Evolutionary conservation across 371 early-diverging fungal genomes (phyloP).

Genomic region (Amoeboradix gromovi): DNA sequence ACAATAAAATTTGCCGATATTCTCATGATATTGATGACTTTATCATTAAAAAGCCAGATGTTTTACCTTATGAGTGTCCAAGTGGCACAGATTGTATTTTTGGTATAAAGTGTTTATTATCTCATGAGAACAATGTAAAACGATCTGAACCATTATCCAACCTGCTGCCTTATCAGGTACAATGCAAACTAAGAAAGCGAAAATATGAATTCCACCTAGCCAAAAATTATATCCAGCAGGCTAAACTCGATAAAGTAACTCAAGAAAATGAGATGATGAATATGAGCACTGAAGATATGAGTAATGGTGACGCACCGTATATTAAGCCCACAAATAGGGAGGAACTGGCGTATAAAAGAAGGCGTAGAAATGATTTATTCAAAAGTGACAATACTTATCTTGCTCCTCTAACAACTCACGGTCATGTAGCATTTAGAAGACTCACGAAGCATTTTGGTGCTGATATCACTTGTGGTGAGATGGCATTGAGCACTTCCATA

Average conservation of each 20-base stretch:
- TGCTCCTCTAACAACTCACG: slow-evolving; percentile 89
- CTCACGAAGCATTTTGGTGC: slow-evolving; percentile 72
- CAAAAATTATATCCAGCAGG: too few relatives aligned
- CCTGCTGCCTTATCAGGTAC: background rate
- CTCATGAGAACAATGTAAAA: background rate
- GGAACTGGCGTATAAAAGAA: slow-evolving; percentile 1
- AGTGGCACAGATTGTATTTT: background rate
- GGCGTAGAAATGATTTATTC: slow-evolving; percentile 26
- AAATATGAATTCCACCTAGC: background rate
- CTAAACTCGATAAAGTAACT: background rate
- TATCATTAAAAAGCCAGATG: background rate
- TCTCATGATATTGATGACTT: background rate
- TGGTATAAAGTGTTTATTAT: background rate
- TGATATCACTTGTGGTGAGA: slow-evolving; percentile 87
- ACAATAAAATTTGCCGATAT: background rate
- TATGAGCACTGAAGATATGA: too few relatives aligned
- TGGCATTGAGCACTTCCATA: slow-evolving; percentile 29
- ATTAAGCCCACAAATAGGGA: background rate
- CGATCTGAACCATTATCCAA: background rate
- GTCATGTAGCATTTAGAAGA: slow-evolving; percentile 80
- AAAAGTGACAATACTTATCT: slow-evolving; percentile 50
- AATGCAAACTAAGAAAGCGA: background rate
- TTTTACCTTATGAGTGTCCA: background rate
- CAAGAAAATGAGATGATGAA: too few relatives aligned
- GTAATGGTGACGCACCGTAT: background rate